A percentile compares a stretch with the other conserved stretches of the same genome.
These are phyloP conservation scores for Aspergillus sojae DNA, from an alignment of 2,329 filamentous ascomycete species.

Conservation along the genomic window DNA sequence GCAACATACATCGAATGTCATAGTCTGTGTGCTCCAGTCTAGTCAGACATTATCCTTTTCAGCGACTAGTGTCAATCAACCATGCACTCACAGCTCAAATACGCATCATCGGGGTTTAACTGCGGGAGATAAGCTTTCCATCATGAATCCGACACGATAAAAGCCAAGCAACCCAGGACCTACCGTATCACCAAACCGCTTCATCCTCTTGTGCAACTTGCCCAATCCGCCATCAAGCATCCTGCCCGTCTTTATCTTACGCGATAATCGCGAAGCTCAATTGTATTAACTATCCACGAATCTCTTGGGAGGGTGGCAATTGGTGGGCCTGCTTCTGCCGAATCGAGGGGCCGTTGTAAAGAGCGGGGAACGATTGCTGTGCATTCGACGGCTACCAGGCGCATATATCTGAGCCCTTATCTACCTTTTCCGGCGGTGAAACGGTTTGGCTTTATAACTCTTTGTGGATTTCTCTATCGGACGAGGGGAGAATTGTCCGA, in stretches of 20 bases:
- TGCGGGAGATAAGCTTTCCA: constrained; percentile 26
- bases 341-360: not conserved
- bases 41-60: constrained; percentile 15
- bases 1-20: constrained; percentile 62
- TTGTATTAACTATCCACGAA: constrained; percentile 1
- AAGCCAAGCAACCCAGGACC: constrained; percentile 16
- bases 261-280: not conserved
- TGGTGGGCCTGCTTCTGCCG: not conserved
- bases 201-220: constrained; percentile 41
- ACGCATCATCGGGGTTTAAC: constrained; percentile 67
- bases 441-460: not conserved
- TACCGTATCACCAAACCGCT: constrained; percentile 41
- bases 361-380: not conserved
- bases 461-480: not conserved
- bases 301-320: not conserved
- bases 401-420: not conserved
- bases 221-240: constrained; percentile 32
- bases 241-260: constrained; percentile 6
- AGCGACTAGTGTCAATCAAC: not conserved
- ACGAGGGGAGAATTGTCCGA: not conserved
- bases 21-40: constrained; percentile 52
- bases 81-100: constrained; percentile 66
- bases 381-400: not conserved
- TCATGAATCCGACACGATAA: not conserved
- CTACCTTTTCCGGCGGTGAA: not conserved